phyloP scores from a whole-genome alignment of 1,139 yeast species.

The Pichia sp. region DNA sequence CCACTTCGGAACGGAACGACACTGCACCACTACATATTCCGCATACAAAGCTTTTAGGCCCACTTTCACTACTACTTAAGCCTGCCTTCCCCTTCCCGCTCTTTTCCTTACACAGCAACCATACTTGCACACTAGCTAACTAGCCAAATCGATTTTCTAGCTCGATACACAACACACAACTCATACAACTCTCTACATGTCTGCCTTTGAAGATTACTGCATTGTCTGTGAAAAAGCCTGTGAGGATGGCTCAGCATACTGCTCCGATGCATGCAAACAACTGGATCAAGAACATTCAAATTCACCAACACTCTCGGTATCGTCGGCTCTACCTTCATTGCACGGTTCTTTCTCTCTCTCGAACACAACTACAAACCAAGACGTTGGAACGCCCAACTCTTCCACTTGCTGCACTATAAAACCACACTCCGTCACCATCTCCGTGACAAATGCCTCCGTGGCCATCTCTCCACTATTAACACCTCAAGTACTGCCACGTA shows the following conservation, averaged over 20 bases:
- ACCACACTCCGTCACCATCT: background rate
- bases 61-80: too few species aligned
- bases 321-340: slow-evolving; percentile 13
- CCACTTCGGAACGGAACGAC: too few species aligned
- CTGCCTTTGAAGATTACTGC: slow-evolving; percentile 63
- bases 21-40: too few species aligned
- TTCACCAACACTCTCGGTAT: slow-evolving; percentile 21
- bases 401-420: background rate
- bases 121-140: too few species aligned
- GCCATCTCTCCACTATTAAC: slow-evolving; percentile 25
- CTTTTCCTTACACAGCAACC: too few species aligned
- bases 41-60: too few species aligned
- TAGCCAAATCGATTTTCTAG: too few species aligned
- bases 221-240: slow-evolving; percentile 59
- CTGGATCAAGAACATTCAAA: slow-evolving; percentile 30
- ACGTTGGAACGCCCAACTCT: background rate
- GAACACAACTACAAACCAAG: background rate
- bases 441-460: background rate
- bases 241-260: slow-evolving; percentile 44
- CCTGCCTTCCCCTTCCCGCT: too few species aligned
- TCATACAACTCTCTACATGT: too few species aligned
- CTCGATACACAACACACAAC: too few species aligned
- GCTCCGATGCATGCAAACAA: slow-evolving; percentile 50
- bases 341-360: slow-evolving; percentile 6
- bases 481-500: slow-evolving; percentile 19